phyloP scores from a whole-genome alignment of 2,329 filamentous ascomycete genomes.

The Fusarium guadeloupense region DNA sequence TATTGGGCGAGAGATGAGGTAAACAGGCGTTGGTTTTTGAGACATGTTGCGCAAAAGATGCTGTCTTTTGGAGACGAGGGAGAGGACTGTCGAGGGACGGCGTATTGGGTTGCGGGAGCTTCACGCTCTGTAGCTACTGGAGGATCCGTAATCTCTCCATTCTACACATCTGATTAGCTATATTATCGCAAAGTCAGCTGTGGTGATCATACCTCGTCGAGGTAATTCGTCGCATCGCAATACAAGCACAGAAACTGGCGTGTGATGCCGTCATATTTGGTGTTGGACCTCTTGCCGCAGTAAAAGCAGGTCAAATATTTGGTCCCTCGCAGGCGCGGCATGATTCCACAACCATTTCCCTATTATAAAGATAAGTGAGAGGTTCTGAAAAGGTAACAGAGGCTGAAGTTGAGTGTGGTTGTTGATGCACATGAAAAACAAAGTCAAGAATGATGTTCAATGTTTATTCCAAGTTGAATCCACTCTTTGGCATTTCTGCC shows the following conservation, averaged over 20 bases:
- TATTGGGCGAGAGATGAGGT: slow-evolving; percentile 82
- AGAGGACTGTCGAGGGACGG: slow-evolving; percentile 51
- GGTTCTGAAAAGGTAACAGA: background rate
- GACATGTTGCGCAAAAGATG: slow-evolving; percentile 78
- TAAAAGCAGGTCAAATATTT: slow-evolving; percentile 79
- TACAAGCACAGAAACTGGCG: slow-evolving; percentile 76
- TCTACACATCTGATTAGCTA: slow-evolving; percentile 56
- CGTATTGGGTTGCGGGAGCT: slow-evolving; percentile 57
- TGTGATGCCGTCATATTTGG: slow-evolving; percentile 65
- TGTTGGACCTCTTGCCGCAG: slow-evolving; percentile 75
- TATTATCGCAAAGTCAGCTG: rapidly evolving
- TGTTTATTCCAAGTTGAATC: slow-evolving; percentile 30
- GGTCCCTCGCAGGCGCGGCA: slow-evolving; percentile 55
- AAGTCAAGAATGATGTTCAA: slow-evolving; percentile 9
- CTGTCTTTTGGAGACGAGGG: slow-evolving; percentile 38
- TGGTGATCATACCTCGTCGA: slow-evolving; percentile 74
- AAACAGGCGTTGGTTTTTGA: slow-evolving; percentile 89
- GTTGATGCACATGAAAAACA: slow-evolving; percentile 27
- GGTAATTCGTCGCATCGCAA: slow-evolving; percentile 88
- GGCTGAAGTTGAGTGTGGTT: background rate
- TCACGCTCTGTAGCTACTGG: slow-evolving; percentile 66
- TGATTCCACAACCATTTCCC: slow-evolving; percentile 42
- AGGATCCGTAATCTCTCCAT: slow-evolving; percentile 90
- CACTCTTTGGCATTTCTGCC: slow-evolving; percentile 47
- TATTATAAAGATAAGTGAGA: background rate